Conservation (phyloP, 164 flowering plant species). For the Echeveria elegans region DNA sequence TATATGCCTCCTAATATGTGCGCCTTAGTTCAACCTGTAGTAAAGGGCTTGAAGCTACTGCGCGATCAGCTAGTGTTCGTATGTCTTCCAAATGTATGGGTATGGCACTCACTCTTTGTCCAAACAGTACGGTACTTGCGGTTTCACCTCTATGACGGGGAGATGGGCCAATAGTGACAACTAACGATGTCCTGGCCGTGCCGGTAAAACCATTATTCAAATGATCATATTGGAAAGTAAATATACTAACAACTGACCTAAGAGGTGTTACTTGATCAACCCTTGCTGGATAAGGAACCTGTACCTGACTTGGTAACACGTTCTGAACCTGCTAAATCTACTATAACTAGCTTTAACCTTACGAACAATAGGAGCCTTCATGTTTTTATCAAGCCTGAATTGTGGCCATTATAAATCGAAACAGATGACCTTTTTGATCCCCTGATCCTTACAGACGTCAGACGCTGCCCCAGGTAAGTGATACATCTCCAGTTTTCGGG, state of each 20-base stretch:
- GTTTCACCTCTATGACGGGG: conserved; percentile 98
- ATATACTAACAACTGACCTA: too few species aligned
- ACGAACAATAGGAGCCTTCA: too few species aligned
- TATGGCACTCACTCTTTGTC: conserved; percentile 64
- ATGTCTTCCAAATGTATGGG: conserved; percentile 79
- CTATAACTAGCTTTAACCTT: too few species aligned
- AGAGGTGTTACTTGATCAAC: too few species aligned
- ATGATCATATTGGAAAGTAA: too few species aligned
- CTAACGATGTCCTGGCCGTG: conserved; percentile 87
- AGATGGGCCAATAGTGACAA: conserved; percentile 94
- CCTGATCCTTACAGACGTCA: conserved; percentile 66
- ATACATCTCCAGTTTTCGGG: conserved; percentile 91
- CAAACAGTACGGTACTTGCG: conserved; percentile 91
- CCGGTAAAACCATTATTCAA: conserved; percentile 30
- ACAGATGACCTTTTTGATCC: conserved; percentile 78
- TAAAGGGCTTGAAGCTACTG: conserved; percentile 54
- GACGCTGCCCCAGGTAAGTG: too few species aligned
- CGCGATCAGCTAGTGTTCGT: conserved; percentile 60
- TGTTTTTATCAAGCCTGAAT: conserved; percentile 96
- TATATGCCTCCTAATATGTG: not conserved
- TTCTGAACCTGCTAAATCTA: too few species aligned
- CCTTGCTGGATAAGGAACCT: too few species aligned
- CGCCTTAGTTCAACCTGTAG: conserved; percentile 69
- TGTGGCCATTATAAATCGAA: too few species aligned
- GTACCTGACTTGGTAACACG: too few species aligned